These are phyloP conservation scores for Pythium rishiriense DNA, from an alignment of 352 stramenopile species.

Conservation along the genomic window DNA sequence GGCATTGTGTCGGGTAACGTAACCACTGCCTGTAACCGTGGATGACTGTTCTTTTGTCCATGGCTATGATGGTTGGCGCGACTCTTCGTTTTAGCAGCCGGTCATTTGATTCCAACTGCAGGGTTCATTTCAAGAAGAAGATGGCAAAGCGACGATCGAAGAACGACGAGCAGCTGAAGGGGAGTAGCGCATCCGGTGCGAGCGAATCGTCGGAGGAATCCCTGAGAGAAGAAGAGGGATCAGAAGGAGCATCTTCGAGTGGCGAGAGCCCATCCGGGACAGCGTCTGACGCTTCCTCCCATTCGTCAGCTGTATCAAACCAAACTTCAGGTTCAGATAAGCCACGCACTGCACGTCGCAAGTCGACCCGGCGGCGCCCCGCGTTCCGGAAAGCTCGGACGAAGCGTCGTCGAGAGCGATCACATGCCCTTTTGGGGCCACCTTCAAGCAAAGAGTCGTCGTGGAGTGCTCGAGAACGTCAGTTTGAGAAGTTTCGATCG, in stretches of 20 bases:
- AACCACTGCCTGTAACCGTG: conserved; percentile 6
- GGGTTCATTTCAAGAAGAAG: not conserved
- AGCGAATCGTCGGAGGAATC: conserved; percentile 2
- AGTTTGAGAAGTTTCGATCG: conserved; percentile 79
- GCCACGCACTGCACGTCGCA: not conserved
- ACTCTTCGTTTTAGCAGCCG: conserved; percentile 14
- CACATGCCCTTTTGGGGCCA: not conserved
- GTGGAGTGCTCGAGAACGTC: conserved; percentile 60
- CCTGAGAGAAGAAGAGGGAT: not conserved
- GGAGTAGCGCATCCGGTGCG: conserved; percentile 1
- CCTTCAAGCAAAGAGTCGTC: conserved; percentile 26
- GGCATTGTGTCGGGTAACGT: not conserved
- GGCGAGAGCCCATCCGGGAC: not conserved
- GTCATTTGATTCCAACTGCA: not conserved
- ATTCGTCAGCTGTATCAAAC: conserved; percentile 6
- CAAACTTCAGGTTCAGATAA: not conserved
- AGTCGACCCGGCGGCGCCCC: not conserved
- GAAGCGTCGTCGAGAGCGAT: not conserved
- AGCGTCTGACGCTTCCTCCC: not conserved
- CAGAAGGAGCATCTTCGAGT: conserved; percentile 3
- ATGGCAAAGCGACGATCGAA: conserved; percentile 10
- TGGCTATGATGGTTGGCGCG: not conserved
- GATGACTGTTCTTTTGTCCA: not conserved
- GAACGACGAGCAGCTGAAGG: not conserved
- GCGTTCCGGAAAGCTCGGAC: not conserved